Evolutionary conservation across 2,329 filamentous ascomycete species (phyloP), one percentile per base, ranked within the genome.

Genomic region (Capronia epimyces): DNA sequence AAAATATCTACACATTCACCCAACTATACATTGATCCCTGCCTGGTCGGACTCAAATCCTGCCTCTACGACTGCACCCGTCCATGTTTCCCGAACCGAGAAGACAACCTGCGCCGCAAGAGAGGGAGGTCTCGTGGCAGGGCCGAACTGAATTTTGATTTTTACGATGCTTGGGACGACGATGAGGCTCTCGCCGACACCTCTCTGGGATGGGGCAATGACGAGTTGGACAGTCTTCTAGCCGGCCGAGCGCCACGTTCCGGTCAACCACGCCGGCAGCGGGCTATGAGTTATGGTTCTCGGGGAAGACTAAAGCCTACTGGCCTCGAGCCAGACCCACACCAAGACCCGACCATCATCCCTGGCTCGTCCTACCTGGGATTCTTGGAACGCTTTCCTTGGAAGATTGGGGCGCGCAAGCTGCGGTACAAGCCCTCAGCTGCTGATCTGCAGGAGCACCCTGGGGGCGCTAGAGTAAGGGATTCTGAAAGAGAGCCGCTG

Each of bases 81-180:
- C 75, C 81, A 10, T 80, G 83, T 47, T 65, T 73, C 29, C 85
- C 87, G 47, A 82, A 81, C 63, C 80, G 81, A 48, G 86, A 90
- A 60, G 87, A 91, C 65, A 82, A 86, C 52, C 73, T 82, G 43
- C 82, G 87, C 24, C 81, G 87, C 50, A 75, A 84, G 55, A 82
- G 89, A 62, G 79, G 85, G 29, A 70, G 75, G 18, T 69, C 71
- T 49, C 67, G 74, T 54, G 81, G 80, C 2, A 70, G 82, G 45
- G 86, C 89, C 22, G 90, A 96, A 69, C 81, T 86, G 62, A 90
- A 81, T 63, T 97, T 97, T 66, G 91, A 96, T 68, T 97, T 97
- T 67, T 97, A 97, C 72, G 91, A 96, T 69, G 91, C 96, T 69
- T 97, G 91, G 91, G 89, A 95, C 55, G 76, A 79, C 40, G 77